Evolutionary conservation across 148 eudicot genomes (phyloP), one percentile per base, ranked within the genome.

Genomic region (Cornus controversa): DNA sequence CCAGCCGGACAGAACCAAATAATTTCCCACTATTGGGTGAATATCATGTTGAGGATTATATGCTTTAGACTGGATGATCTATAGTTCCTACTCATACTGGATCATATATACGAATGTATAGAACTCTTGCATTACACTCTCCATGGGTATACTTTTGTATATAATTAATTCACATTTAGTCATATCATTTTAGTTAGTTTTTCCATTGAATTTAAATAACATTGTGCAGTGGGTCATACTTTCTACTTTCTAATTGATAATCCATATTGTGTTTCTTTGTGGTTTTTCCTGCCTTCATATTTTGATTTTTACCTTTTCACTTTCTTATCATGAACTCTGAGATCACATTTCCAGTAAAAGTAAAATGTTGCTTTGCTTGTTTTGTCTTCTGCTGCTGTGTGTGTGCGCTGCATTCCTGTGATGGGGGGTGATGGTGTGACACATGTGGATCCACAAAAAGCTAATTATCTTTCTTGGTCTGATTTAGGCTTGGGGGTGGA

Each of bases 401-500:
- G 8, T 22, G 24, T 11, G 20, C 31, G 23, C 70, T 40, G 45
- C 45, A 40, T 40, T 40, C 5, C 10, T 40, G 45, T 40, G 45
- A 40, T 40, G 45, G 45, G 45, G 45, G 45, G 10, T 40, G 45
- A 40, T 40, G 6, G 45, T 4, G 45, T 40, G 45, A 29, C 6
- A 28, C 70, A 6, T 67, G 24, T 31, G 42, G 70, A 37, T 28
- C 40, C 40, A 22, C 24, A 11, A 42, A 60, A 68, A 23, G 63
- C 70, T 67, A 36, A 62, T 71, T 37, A 60, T 64, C 23, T 71
- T 62, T 67, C 26, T 78, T 63, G 62, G 70, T 28, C 24, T 70
- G 28, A 42, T 78, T 73, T 79, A 96, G 99, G 99, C 97, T 37
- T 96, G 99, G 99, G 99, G 99, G 60, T 96, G 99, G 99, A 96